Evolutionary conservation across 2,329 filamentous ascomycete species (phyloP).

Genomic region (Microsporum audouinii): DNA sequence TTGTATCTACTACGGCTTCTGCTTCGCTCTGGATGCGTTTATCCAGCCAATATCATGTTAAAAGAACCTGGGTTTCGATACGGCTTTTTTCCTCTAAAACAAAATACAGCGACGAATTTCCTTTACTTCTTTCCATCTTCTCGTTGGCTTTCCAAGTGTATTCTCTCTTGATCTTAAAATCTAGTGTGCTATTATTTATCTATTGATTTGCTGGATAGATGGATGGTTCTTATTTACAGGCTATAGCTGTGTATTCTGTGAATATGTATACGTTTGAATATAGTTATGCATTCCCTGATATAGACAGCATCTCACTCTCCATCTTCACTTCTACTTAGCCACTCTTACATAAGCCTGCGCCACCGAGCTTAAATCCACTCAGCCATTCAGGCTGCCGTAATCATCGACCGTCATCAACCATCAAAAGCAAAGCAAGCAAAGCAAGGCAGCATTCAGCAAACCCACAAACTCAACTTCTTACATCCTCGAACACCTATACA

Average conservation of each 20-base stretch:
- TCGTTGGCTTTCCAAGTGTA: not conserved
- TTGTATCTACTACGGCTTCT: not conserved
- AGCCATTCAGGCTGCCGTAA: slow-evolving; percentile 1
- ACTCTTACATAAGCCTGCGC: not conserved
- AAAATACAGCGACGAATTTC: not conserved
- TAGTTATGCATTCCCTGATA: too few species aligned
- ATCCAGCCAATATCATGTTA: not conserved
- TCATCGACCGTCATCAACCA: not conserved
- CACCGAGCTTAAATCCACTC: not conserved
- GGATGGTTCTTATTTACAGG: not conserved
- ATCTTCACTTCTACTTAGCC: not conserved
- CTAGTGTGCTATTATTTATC: not conserved
- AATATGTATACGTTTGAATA: too few species aligned
- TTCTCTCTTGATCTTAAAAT: too few species aligned
- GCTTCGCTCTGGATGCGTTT: not conserved
- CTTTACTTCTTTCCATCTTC: not conserved
- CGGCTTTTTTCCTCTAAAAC: not conserved
- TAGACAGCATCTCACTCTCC: too few species aligned
- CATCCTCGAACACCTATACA: not conserved
- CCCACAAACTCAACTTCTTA: not conserved
- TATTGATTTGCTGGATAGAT: not conserved
- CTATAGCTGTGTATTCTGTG: too few species aligned
- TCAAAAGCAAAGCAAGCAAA: not conserved
- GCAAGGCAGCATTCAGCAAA: not conserved
- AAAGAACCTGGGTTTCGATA: not conserved